These are phyloP conservation scores for Aristolochia fimbriata DNA, from an alignment of 164 flowering plant species.

Conservation along the genomic window DNA sequence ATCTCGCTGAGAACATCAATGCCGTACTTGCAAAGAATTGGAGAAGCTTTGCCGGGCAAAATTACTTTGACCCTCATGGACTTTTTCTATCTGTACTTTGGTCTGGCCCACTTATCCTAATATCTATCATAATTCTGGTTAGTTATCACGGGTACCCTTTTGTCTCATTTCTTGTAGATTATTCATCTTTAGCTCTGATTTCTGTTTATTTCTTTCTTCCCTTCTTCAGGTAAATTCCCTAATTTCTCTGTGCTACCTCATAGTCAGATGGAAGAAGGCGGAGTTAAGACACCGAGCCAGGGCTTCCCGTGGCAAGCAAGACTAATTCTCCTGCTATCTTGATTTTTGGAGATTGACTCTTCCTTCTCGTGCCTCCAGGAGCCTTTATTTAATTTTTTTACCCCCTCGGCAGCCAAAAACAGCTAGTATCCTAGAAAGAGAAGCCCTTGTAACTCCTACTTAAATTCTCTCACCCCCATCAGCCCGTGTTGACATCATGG, in stretches of 20 bases:
- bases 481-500: no score
- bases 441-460: no score
- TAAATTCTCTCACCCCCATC: no score
- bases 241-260: slow-evolving; percentile 43
- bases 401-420: no score
- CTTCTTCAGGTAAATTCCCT: slow-evolving; percentile 58
- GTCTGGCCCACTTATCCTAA: slow-evolving; percentile 88
- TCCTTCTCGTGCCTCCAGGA: no score
- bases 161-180: background rate
- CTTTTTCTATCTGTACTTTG: slow-evolving; percentile 76
- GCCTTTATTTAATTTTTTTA: no score
- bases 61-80: slow-evolving; percentile 78
- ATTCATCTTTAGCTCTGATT: background rate
- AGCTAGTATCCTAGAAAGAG: no score
- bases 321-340: slow-evolving; percentile 15
- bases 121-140: slow-evolving; percentile 72
- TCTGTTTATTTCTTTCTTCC: background rate
- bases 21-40: slow-evolving; percentile 47
- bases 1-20: slow-evolving; percentile 77
- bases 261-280: slow-evolving; percentile 70
- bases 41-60: slow-evolving; percentile 77
- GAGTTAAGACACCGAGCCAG: slow-evolving; percentile 72
- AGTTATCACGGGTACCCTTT: slow-evolving; percentile 16
- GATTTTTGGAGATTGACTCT: no score
- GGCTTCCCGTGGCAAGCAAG: slow-evolving; percentile 44